A percentile compares a stretch with the other conserved stretches of the same genome.
phyloP scores from a whole-genome alignment of 1,284 basidiomycete species.

The Leccinum solheimii region DNA sequence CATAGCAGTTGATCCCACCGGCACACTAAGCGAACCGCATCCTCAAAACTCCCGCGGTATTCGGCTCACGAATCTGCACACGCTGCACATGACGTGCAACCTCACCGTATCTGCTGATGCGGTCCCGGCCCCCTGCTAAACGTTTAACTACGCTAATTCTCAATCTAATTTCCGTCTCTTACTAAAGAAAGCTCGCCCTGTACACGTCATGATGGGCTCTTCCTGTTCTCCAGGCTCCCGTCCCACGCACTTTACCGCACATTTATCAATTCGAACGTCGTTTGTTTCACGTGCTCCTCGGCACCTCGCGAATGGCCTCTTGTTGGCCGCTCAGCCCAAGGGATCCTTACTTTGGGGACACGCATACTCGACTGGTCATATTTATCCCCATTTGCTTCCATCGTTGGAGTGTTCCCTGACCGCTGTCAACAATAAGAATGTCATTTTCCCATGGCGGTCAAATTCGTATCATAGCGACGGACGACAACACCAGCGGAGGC shows the following conservation, averaged over 20 bases:
- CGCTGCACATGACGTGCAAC: conserved; percentile 3
- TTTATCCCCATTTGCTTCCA: conserved; percentile 24
- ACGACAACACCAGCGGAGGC: conserved; percentile 3
- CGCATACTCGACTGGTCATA: conserved; percentile 15
- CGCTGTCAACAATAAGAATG: conserved; percentile 13
- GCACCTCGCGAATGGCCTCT: conserved; percentile 28
- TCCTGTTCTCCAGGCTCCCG: conserved; percentile 6
- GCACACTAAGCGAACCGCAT: neutral
- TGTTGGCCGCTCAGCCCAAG: conserved; percentile 5
- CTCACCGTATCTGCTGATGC: conserved; percentile 2
- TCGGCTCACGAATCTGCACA: conserved; percentile 1
- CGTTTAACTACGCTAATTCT: conserved; percentile 37
- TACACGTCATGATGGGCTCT: conserved; percentile 27
- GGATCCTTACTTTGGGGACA: conserved; percentile 18
- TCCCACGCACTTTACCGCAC: conserved; percentile 5
- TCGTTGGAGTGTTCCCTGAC: conserved; percentile 16
- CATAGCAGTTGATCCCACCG: conserved; percentile 8
- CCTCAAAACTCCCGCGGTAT: conserved; percentile 5
- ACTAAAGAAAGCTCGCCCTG: conserved; percentile 16
- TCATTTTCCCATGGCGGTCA: conserved; percentile 32
- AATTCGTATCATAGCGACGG: conserved; percentile 28
- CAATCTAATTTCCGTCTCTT: conserved; percentile 30
- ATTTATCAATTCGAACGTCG: conserved; percentile 8
- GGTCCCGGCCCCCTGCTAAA: conserved; percentile 28
- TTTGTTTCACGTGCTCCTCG: conserved; percentile 31